Percentiles rank a stretch among this genome's conserved stretches.
phyloP scores from a whole-genome alignment of 176 grass and related monocot genomes.

The Alopecurus myosuroides region DNA sequence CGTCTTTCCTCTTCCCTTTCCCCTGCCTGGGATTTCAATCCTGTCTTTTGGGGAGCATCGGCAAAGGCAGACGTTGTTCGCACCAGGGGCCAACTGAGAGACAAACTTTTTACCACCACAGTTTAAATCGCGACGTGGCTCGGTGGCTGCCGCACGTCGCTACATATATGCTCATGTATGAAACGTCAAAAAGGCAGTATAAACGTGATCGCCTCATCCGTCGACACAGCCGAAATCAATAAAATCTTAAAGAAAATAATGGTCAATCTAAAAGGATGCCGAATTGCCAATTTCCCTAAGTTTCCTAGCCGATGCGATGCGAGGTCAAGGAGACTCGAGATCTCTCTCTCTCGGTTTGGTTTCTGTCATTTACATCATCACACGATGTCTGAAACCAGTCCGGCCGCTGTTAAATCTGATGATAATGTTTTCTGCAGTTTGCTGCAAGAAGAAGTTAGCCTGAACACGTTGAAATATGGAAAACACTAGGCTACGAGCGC shows the following conservation, averaged over 20 bases:
- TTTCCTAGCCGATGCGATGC: not conserved
- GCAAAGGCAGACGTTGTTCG: conserved; percentile 7
- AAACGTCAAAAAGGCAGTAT: not conserved
- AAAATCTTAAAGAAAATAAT: not conserved
- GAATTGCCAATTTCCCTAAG: not conserved
- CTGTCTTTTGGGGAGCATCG: conserved; percentile 31
- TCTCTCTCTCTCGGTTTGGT: not conserved
- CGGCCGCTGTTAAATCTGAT: conserved; percentile 16
- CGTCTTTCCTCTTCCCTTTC: conserved; percentile 12
- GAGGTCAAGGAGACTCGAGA: not conserved
- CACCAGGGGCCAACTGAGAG: not conserved
- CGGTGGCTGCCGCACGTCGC: not conserved
- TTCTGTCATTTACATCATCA: not conserved
- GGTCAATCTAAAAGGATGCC: not conserved
- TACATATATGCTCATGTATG: not conserved
- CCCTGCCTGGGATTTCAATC: not conserved
- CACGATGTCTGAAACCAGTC: not conserved
- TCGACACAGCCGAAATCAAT: not conserved
- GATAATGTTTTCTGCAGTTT: not conserved
- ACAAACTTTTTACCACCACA: not conserved
- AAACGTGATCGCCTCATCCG: not conserved
- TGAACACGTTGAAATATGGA: not conserved
- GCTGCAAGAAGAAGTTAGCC: not conserved
- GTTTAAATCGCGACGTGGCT: not conserved
- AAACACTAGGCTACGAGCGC: no score